Base-by-base conservation (phyloP, 2,329 filamentous ascomycete species). In the Emergomyces orientalis region DNA sequence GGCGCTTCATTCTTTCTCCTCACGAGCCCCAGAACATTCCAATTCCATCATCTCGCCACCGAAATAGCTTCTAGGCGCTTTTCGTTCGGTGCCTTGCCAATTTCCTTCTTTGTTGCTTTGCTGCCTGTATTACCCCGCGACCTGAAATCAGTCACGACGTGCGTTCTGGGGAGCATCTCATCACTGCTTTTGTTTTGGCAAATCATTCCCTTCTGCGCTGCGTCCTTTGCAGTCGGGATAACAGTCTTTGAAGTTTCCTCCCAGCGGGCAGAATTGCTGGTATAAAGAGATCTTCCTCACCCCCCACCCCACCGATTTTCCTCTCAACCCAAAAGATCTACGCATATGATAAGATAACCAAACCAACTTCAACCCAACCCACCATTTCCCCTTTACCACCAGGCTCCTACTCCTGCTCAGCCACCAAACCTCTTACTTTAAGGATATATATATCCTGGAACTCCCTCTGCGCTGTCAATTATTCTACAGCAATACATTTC, bases 21-120 rank as follows among this genome's bases (percentile, higher is more conserved):
- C 55, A 14, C 55, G 14, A 43, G 55, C 37, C 55, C 37, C 37
- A 58, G 37, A 41, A 58, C 34, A 43, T 58, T 43, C 55, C 55
- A 30, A 43, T 39, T 45, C 17, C 5, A 25, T 59, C 19, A 27
- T 45, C 39, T 27, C 25, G 39, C 41, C 41, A 30, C 39, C 22
- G 19, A 32, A 47, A 47, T n/a, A 45, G 22, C 57, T 59, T 47
- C 17, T 41, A 41, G 41, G 57, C 27, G 39, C 37, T 47, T 45
- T 59, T 47, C 41, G 57, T 59, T 59, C 57, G 57, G 57, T 59
- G 57, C 57, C 57, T 59, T 59, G 57, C 54, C 34, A 30, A 58
- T 30, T 45, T n/a, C 41, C 30, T 17, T 45, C 39, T 59, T 47
- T 45, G 57, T 32, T 25, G 25, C 57, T 59, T 32, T 45, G 39